These are phyloP conservation scores for Podosphaera aphanis DNA, from an alignment of 2,329 filamentous ascomycete genomes.

Conservation along the genomic window DNA sequence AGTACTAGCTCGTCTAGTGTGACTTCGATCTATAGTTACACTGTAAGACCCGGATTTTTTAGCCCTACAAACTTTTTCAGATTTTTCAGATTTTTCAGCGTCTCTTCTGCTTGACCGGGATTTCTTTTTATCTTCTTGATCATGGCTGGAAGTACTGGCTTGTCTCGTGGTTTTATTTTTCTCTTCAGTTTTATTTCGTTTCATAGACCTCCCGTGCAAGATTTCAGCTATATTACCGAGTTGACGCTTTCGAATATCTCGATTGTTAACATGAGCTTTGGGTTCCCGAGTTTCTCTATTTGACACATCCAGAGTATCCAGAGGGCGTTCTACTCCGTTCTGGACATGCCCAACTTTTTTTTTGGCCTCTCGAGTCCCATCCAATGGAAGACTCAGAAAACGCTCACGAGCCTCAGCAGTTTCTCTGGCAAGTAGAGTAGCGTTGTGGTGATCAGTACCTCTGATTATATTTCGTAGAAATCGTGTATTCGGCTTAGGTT, in stretches of 20 bases:
- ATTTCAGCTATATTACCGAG: constrained; percentile 38
- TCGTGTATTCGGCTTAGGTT: constrained; percentile 73
- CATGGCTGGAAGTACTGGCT: constrained; percentile 6
- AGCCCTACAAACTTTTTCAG: too few relatives aligned
- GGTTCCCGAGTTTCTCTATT: background rate
- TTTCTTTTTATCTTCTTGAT: constrained; percentile 5
- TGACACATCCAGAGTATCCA: background rate
- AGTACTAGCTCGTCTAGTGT: too few relatives aligned
- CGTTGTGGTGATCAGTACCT: constrained; percentile 74
- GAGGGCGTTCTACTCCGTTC: background rate
- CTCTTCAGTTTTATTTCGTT: constrained; percentile 9
- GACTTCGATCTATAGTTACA: too few relatives aligned
- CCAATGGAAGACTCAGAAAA: constrained; percentile 32
- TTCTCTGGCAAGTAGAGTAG: constrained; percentile 63
- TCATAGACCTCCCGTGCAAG: constrained; percentile 19
- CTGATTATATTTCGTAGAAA: constrained; percentile 76
- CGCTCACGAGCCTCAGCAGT: constrained; percentile 53
- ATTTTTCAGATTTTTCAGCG: too few relatives aligned
- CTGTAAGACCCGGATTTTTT: too few relatives aligned
- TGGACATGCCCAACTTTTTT: background rate
- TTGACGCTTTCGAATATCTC: constrained; percentile 32
- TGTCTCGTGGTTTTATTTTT: background rate
- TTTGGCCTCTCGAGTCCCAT: constrained; percentile 5
- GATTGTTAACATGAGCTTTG: constrained; percentile 20
- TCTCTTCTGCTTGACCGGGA: background rate